phyloP scores from a whole-genome alignment of 176 grass and related monocot genomes.

The Microstegium vimineum region DNA sequence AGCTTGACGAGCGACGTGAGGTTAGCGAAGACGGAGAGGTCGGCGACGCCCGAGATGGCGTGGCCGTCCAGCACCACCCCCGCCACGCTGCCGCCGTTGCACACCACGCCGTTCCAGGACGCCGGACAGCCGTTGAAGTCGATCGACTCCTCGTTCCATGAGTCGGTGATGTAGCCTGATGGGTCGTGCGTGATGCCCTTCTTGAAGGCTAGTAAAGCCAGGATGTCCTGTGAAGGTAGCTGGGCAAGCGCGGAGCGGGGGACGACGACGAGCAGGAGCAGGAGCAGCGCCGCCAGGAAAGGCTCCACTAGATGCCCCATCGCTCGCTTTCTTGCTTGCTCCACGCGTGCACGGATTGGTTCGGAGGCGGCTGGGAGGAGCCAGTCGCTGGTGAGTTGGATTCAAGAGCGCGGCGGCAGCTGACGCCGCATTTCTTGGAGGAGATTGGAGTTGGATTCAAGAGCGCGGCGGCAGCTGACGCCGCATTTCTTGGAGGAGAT shows the following conservation, averaged over 20 bases:
- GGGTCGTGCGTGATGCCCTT: constrained; percentile 92
- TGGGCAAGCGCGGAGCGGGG: constrained; percentile 65
- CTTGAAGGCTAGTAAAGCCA: constrained; percentile 92
- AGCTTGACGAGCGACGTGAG: constrained; percentile 81
- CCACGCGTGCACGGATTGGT: not conserved
- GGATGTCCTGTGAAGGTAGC: constrained; percentile 84
- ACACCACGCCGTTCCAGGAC: constrained; percentile 94
- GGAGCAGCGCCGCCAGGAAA: constrained; percentile 23
- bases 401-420: constrained; percentile 16
- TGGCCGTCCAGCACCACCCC: constrained; percentile 80
- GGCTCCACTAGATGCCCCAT: constrained; percentile 59
- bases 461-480: not conserved
- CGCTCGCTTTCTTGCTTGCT: not conserved
- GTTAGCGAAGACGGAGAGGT: constrained; percentile 80
- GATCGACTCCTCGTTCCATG: constrained; percentile 93
- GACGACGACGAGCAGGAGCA: constrained; percentile 36
- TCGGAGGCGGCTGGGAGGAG: no score
- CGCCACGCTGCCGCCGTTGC: constrained; percentile 72
- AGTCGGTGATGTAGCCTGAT: constrained; percentile 64
- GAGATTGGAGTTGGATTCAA: constrained; percentile 21
- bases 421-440: constrained; percentile 20
- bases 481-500: constrained; percentile 20
- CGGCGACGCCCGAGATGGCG: constrained; percentile 59
- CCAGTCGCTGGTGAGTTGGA: no score
- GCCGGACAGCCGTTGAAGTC: constrained; percentile 93